phyloP scores from a whole-genome alignment of 768 basidiomycete genomes.

The Kwoniella bestiolae region DNA sequence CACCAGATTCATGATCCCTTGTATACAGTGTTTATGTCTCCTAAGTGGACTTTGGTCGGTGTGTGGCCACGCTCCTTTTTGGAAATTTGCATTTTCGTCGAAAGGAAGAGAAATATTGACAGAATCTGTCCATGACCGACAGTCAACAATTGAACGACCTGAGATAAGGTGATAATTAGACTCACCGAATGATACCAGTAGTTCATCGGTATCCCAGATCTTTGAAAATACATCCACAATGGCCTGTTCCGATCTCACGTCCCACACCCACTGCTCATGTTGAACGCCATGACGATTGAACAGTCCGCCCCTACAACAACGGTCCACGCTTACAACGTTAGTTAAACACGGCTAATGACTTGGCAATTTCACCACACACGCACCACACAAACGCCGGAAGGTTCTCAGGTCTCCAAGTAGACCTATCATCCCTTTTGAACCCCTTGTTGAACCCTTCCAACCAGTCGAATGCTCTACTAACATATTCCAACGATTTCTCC shows the following conservation, averaged over 20 bases:
- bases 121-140: conserved; percentile 26
- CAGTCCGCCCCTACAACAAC: conserved; percentile 36
- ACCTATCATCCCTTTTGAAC: conserved; percentile 49
- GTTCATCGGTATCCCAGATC: conserved; percentile 53
- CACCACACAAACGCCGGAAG: conserved; percentile 38
- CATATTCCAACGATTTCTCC: conserved; percentile 30
- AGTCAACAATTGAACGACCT: background rate
- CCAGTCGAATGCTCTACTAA: conserved; percentile 30
- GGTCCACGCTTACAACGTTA: too few relatives aligned
- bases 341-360: too few relatives aligned
- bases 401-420: conserved; percentile 43
- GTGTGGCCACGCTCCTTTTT: conserved; percentile 41
- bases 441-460: conserved; percentile 48
- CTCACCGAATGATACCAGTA: conserved; percentile 48
- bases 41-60: conserved; percentile 48
- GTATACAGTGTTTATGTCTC: conserved; percentile 35
- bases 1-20: conserved; percentile 51
- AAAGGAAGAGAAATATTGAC: conserved; percentile 47
- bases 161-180: conserved; percentile 13
- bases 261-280: conserved; percentile 52
- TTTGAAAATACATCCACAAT: conserved; percentile 51
- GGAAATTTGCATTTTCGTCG: conserved; percentile 30
- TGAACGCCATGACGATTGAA: conserved; percentile 36
- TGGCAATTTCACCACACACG: too few relatives aligned
- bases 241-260: conserved; percentile 47